Evolutionary conservation across 2,329 filamentous ascomycete species (phyloP), one percentile per base, ranked within the genome.

Genomic region (Alternaria gaisen): DNA sequence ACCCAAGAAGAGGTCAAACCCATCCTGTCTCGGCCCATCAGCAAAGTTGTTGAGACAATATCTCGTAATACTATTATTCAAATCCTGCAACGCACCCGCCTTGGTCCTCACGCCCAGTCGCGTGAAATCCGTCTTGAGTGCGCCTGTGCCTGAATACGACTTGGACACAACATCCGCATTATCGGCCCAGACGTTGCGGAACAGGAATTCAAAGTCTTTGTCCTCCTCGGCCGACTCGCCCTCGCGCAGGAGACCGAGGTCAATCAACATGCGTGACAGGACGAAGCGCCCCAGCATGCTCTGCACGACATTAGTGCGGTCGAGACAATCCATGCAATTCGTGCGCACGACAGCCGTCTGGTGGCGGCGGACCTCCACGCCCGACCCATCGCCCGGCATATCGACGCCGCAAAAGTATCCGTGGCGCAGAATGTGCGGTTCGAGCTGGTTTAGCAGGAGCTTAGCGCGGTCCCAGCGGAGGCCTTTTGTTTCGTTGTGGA

Each of bases 291-390:
- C 95, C 60, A 99, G 87, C 91, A 98, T 97, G 78, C 93, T 97
- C 81, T 99, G 95, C 4, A 99, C 93, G 7, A 99, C 94, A 72
- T 99, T 99, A 54, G 95, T 99, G 54, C 95, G 91, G 80, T 99
- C 95, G 14, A 99, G 87, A 69, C 96, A 99, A 80, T 99, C 95
- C 95, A 99, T 99, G 82, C 95, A 99, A 79, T 99, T 99, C 40
- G 95, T 97, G 55, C 95, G 90, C 66, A 99, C 94, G 16, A 98
- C 94, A 63, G 92, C 93, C 1, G 89, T 92, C 83, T 99, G 95
- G 66, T 88, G 85, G 63, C 87, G 90, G 65, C 93, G 89, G 34
- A 93, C 87, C 71, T 98, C 94, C 12, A 97, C 85, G 18, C 87
- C 88, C 30, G 90, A 91, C 60, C 89, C 85, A 69, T 88, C 87